Base-by-base conservation (phyloP, 495 filamentous ascomycete genomes). In the Diplogelasinospora grovesii region DNA sequence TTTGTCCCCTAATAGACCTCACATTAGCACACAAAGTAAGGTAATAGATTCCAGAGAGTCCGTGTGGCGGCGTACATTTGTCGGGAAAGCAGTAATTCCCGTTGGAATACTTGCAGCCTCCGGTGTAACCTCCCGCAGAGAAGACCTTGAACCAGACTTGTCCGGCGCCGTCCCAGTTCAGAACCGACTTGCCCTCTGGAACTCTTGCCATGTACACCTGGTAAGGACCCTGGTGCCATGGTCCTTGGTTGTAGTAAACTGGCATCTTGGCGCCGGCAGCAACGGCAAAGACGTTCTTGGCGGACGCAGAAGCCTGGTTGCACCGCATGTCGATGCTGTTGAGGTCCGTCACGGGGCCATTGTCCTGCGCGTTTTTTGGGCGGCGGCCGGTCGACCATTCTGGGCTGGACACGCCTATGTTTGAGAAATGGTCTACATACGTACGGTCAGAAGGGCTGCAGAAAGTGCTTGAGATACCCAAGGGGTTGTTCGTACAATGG, bases 151-250 rank as follows among this genome's bases (percentile, higher is more conserved):
- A 72, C 71, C 68, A 73, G 1, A 72, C 67, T 23, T 64, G 59
- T 1, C 69, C 68, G 0, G 56, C 41, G 1, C 59, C 57, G n/a
- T 73, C 69, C 63, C 65, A 74, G 8, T 56, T 60, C 44, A 64
- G 61, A 47, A 68, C 49, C 29, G 66, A 55, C 9, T 48, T 50
- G 13, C 41, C 37, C 8, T 63, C 63, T 24, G 70, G 70, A 1
- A 66, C 68, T 15, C 59, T 55, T 4, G 69, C 71, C 66, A 73
- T 71, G 54, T 72, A 71, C 39, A 65, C 69, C 48, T 56, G 57
- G 39, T 71, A 57, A 3, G 70, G 69, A 5, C 70, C 69, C 28
- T 63, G 65, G 48, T 73, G 68, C 13, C 55, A 60, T 13, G 71
- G 59, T n/a, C 49, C 54, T 0, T 56, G 45, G 36, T 59, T 50